phyloP scores from a whole-genome alignment of 2,329 filamentous ascomycete species.

The Phoma sp. region DNA sequence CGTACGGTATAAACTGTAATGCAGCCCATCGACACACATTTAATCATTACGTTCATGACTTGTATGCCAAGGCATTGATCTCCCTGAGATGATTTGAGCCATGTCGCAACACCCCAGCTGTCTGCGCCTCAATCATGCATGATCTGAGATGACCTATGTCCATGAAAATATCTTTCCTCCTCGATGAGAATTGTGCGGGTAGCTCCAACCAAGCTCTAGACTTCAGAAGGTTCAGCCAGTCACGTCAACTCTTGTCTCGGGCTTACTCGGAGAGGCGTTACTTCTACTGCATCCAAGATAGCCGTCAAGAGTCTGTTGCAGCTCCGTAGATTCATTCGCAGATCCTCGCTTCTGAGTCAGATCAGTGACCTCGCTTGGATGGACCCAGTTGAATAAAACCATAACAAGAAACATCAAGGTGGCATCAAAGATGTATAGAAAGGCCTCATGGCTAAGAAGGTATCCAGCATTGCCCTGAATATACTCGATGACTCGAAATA shows the following conservation, averaged over 20 bases:
- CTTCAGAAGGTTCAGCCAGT: neutral
- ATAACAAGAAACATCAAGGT: slow-evolving; percentile 52
- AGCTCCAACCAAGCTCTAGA: too few species aligned
- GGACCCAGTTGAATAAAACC: slow-evolving; percentile 46
- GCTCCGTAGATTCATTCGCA: slow-evolving; percentile 4
- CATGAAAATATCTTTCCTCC: too few species aligned
- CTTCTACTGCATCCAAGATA: neutral
- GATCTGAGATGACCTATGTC: too few species aligned
- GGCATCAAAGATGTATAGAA: slow-evolving; percentile 55
- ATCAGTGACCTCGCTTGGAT: slow-evolving; percentile 43
- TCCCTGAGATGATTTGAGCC: too few species aligned
- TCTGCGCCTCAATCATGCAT: too few species aligned
- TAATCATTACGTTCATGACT: too few species aligned
- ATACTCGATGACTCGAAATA: slow-evolving; percentile 59
- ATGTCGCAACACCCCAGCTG: too few species aligned
- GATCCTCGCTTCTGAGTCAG: slow-evolving; percentile 18
- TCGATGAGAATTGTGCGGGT: too few species aligned
- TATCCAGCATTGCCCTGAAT: slow-evolving; percentile 52
- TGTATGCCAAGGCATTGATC: too few species aligned
- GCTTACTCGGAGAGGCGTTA: neutral
- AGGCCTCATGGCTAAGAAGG: slow-evolving; percentile 52
- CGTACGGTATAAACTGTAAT: too few species aligned
- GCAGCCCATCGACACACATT: too few species aligned
- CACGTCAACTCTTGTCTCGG: neutral
- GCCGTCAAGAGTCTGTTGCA: slow-evolving; percentile 9